Conservation (phyloP, 208 protist species). For the Crithidia fasciculata region DNA sequence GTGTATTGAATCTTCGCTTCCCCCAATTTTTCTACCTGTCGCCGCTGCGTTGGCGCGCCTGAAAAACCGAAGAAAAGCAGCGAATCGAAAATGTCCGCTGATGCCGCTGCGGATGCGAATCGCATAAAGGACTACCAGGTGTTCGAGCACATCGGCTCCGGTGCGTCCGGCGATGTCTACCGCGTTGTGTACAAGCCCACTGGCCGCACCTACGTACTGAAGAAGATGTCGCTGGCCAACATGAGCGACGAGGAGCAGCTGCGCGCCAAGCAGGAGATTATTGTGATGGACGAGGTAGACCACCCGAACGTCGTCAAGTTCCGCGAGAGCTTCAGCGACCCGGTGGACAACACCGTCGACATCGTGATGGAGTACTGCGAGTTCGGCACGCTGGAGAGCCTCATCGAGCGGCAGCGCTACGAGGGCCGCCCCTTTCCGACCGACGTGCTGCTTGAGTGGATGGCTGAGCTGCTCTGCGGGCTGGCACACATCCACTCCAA, state of each 20-base stretch:
- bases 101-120: constrained; percentile 26
- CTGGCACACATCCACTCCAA: constrained; percentile 89
- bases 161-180: constrained; percentile 75
- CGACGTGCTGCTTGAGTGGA: constrained; percentile 86
- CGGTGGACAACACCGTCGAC: constrained; percentile 60
- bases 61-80: no score
- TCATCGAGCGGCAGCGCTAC: constrained; percentile 84
- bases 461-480: constrained; percentile 86
- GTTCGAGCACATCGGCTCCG: constrained; percentile 69
- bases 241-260: constrained; percentile 77
- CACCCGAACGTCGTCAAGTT: constrained; percentile 93
- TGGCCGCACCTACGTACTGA: constrained; percentile 74
- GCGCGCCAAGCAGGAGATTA: constrained; percentile 83
- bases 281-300: constrained; percentile 88
- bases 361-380: constrained; percentile 94
- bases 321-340: constrained; percentile 79
- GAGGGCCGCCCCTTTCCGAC: constrained; percentile 69
- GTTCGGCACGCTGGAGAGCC: constrained; percentile 75
- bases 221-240: constrained; percentile 80
- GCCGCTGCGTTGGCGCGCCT: no score
- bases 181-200: constrained; percentile 60
- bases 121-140: constrained; percentile 69
- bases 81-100: constrained; percentile 4
- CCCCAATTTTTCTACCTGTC: neutral
- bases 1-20: neutral